Conservation (phyloP, 2,329 filamentous ascomycete genomes). For the Achaetomium macrosporum region DNA sequence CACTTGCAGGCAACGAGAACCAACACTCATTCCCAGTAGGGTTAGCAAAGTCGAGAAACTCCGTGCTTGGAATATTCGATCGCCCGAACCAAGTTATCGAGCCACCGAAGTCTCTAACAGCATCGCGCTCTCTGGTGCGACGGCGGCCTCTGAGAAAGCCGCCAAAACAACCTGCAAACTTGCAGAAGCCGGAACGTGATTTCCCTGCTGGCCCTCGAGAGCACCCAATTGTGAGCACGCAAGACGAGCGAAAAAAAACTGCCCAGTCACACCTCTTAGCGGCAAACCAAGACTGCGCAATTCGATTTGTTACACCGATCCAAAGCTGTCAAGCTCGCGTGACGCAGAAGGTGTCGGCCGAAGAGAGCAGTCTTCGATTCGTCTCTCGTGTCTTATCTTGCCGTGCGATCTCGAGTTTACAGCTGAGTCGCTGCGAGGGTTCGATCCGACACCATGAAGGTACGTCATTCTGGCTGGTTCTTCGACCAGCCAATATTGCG, state of each 20-base stretch:
- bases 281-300: constrained; percentile 5
- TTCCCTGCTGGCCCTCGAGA: background rate
- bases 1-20: background rate
- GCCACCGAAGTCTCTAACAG: background rate
- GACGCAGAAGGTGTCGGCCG: constrained; percentile 19
- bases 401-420: constrained; percentile 5
- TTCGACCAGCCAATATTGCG: constrained; percentile 7
- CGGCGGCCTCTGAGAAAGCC: background rate
- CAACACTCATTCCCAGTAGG: background rate
- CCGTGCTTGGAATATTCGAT: background rate
- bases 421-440: constrained; percentile 7
- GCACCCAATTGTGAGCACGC: background rate
- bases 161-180: background rate
- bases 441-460: constrained; percentile 26
- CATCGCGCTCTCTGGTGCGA: background rate
- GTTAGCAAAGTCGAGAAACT: background rate
- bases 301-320: constrained; percentile 23
- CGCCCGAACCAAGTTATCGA: background rate
- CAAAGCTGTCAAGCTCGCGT: constrained; percentile 20
- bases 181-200: background rate
- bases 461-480: constrained; percentile 23
- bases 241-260: background rate
- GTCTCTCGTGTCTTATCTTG: constrained; percentile 1
- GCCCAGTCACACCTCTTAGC: constrained; percentile 1
- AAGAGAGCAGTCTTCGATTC: constrained; percentile 3